Base-by-base conservation (phyloP, 768 basidiomycete genomes). In the Amanita thiersii region DNA sequence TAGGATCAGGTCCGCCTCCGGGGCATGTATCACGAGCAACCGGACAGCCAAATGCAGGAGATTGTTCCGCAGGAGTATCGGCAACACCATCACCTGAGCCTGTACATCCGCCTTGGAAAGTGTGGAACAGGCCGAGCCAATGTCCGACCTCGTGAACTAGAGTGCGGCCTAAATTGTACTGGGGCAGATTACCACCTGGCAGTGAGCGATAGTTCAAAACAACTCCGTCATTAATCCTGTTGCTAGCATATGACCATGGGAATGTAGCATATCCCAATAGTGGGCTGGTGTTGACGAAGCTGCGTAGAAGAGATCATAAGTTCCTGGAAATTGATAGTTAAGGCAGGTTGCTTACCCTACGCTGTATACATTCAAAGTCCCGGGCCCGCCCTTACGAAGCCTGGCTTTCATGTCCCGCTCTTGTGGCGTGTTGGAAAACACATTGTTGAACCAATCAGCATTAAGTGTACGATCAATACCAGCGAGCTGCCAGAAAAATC, bases 241-340 rank as follows among this genome's bases (percentile, higher is more conserved):
- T 49, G 21, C 39, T 6, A 3, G 26, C 9, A 53, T 65, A 69
- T 19, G 47, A 43, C 9, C 35, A 52, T 8, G 61, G 70, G 60
- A 58, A 65, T 26, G 60, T 64, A 5, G 58, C 51, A 47, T 67
- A 67, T 31, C 61, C 65, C 43, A 66, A 53, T n/a, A 69, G n/a
- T n/a, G 59, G 9, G 62, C 60, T 17, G 40, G 37, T 23, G 43
- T 54, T 8, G 46, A 39, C 10, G 52, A 57, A 14, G 44, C 41
- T 14, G 23, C 36, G 54, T 61, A 53, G 26, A 55, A 10, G 10
- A 14, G 8, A 15, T 29, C 53, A 23, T 47, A 11, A n/a, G 12
- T 23, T 3, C n/a, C 19, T 15, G 20, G 9, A 12, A 28, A 14
- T 23, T 28, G n/a, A 15, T 20, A 28, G 25, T 18, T 14, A 12